These are phyloP conservation scores for Cyclotella choctawhatcheeana DNA, from an alignment of 108 stramenopile genomes.

Conservation along the genomic window DNA sequence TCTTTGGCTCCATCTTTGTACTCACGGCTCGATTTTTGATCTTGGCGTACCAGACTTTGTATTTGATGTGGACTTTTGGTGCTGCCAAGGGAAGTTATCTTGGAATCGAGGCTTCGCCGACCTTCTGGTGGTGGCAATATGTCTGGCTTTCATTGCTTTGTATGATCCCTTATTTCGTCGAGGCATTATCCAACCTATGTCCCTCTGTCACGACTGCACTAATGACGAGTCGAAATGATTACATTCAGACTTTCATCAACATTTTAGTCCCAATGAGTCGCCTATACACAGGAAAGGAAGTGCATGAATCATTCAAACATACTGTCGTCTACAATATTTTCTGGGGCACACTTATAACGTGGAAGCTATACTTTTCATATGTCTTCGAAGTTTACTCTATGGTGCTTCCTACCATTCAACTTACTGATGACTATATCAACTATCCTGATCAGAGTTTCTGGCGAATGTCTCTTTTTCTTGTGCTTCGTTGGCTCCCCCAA, in stretches of 20 bases:
- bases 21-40: conserved; percentile 86
- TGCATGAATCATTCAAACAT: conserved; percentile 87
- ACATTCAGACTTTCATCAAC: conserved; percentile 89
- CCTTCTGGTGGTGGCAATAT: conserved; percentile 99
- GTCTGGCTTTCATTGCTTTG: conserved; percentile 91
- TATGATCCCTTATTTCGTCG: conserved; percentile 88
- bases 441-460: conserved; percentile 89
- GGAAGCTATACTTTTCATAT: conserved; percentile 97
- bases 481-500: conserved; percentile 93
- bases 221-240: conserved; percentile 85
- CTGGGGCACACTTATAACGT: conserved; percentile 89
- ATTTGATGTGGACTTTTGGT: conserved; percentile 93
- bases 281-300: conserved; percentile 93
- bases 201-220: conserved; percentile 76
- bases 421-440: conserved; percentile 96
- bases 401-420: conserved; percentile 91
- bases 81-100: conserved; percentile 68
- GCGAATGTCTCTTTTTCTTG: conserved; percentile 79
- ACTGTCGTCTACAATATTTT: conserved; percentile 84
- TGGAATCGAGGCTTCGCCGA: conserved; percentile 83
- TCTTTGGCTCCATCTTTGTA: conserved; percentile 90
- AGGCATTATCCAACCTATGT: conserved; percentile 78
- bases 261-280: conserved; percentile 90
- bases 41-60: conserved; percentile 93
- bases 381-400: conserved; percentile 93